These are phyloP conservation scores for Fusarium sp. DNA, from an alignment of 2,329 filamentous ascomycete genomes.

Conservation along the genomic window DNA sequence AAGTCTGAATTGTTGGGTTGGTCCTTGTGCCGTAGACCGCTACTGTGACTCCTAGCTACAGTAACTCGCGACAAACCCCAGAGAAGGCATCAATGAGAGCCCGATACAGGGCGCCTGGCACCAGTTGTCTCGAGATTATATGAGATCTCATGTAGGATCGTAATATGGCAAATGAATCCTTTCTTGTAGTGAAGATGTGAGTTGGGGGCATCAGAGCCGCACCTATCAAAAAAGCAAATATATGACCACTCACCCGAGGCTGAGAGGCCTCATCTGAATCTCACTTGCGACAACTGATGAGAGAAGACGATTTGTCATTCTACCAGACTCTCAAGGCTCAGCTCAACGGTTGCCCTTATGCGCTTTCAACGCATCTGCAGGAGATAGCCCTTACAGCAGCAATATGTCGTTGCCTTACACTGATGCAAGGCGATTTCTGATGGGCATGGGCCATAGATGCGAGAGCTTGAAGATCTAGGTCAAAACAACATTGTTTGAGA, in stretches of 20 bases:
- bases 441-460: background rate
- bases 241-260: background rate
- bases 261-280: background rate
- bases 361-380: background rate
- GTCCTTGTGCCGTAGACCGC: constrained; percentile 8
- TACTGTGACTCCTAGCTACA: background rate
- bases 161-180: too few species aligned
- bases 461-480: background rate
- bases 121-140: background rate
- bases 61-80: background rate
- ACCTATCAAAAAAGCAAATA: constrained; percentile 1
- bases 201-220: background rate
- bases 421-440: background rate
- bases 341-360: fast-evolving
- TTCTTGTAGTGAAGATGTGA: background rate
- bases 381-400: background rate
- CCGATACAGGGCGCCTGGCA: background rate
- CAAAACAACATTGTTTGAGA: background rate
- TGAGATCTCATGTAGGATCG: background rate
- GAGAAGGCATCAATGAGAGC: background rate
- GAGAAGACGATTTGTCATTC: background rate
- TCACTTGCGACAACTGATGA: background rate
- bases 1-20: background rate
- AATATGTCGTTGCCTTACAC: background rate
- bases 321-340: background rate